Base-by-base conservation (phyloP, 163 green algal genomes). In the Prototheca wickerhamii region DNA sequence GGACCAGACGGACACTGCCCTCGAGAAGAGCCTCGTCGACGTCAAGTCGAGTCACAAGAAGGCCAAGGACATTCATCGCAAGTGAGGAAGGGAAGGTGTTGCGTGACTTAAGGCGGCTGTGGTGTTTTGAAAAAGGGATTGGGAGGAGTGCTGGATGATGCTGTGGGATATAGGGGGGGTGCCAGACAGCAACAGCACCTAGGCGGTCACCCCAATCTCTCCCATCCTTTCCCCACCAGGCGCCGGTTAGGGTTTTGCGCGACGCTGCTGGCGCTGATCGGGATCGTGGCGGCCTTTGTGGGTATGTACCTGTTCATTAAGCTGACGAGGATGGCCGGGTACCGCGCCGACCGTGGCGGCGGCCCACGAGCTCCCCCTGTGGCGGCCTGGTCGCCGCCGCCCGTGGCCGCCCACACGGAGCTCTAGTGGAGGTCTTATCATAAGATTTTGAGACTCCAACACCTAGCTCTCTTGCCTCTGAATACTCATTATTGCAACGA, bases 1-100 rank as follows among this genome's bases (percentile, higher is more conserved):
- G 60, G 79, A 86, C 15, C 71, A 67, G 21, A 72, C 84, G 3
- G 86, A 92, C 43, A 44, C 32, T n/a, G 63, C 69, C 5, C 63
- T 91, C 25, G 74, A 78, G 10, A 54, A 68, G 26, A 87, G 70
- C 59, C 25, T 71, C 17, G 40, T 49, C 15, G 55, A 23, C 0
- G 34, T 58, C 29, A 29, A 26, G 6, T 58, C 58, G 18, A 44
- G 59, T 2, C 15, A 32, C 7, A 55, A 57, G 15, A 23, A 20
- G 21, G 49, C 33, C 18, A 55, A 25, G 8, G 15, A n/a, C 29
- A 59, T 61, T 29, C 55, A 61, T 20, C 32, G 55, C 55, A 61
- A 61, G 55, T 61, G 33, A 34, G 52, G 21, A 20, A 56, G 8
- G 15, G 8, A 23, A 17, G 12, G 40, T 17, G 17, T 50, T 50